Conservation (phyloP, 257 asterid genomes). For the Salvia hispanica region DNA sequence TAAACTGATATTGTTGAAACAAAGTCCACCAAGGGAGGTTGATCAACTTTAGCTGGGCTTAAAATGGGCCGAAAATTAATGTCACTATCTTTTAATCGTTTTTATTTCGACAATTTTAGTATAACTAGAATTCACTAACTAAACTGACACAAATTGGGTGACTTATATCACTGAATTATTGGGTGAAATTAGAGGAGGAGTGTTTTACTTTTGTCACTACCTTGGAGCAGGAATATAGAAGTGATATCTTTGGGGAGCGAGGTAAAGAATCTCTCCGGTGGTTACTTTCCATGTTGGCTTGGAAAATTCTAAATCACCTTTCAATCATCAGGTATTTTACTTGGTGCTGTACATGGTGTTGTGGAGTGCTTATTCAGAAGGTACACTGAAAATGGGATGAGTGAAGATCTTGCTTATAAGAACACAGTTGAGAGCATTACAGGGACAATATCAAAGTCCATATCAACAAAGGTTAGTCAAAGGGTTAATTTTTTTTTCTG, state of each 20-base stretch:
- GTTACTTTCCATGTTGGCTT: neutral
- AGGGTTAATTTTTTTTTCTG: neutral
- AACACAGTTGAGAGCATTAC: conserved; percentile 93
- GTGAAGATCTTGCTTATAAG: conserved; percentile 88
- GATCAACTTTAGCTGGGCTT: too few species aligned
- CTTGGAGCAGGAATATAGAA: conserved; percentile 83
- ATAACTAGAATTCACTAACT: too few species aligned
- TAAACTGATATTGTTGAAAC: too few species aligned
- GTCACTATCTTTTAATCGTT: too few species aligned
- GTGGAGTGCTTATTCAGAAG: conserved; percentile 93
- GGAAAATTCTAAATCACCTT: conserved; percentile 20
- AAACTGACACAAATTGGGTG: too few species aligned
- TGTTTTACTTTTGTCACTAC: conserved; percentile 91
- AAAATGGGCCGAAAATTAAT: too few species aligned
- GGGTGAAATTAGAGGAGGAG: too few species aligned
- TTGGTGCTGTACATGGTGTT: conserved; percentile 96
- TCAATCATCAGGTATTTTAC: conserved; percentile 74
- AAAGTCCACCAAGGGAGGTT: too few species aligned
- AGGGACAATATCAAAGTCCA: conserved; percentile 78
- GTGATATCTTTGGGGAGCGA: conserved; percentile 96
- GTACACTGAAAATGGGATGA: conserved; percentile 90
- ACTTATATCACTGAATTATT: too few species aligned
- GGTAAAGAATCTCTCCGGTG: conserved; percentile 44
- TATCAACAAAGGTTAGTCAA: conserved; percentile 76
- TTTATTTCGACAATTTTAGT: too few species aligned